phyloP scores from a whole-genome alignment of 2,329 filamentous ascomycete species.

The Stromatinia cepivora region DNA sequence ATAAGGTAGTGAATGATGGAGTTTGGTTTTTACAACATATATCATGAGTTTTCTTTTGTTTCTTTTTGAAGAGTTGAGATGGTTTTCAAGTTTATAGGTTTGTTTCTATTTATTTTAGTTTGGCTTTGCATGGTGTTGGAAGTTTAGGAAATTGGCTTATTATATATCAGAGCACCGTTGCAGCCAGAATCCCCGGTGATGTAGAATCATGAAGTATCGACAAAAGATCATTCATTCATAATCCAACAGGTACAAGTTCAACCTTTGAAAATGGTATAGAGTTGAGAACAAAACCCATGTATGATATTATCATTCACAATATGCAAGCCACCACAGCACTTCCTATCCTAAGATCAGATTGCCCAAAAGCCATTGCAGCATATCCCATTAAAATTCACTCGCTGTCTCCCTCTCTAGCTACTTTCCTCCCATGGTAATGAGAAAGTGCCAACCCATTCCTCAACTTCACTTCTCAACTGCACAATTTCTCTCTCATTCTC shows the following conservation, averaged over 20 bases:
- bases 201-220: too few species aligned
- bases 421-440: conserved; percentile 63
- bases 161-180: too few species aligned
- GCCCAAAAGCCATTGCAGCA: background rate
- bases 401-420: background rate
- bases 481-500: conserved; percentile 69
- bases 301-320: conserved; percentile 14
- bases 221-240: background rate
- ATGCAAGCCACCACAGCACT: background rate
- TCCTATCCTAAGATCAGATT: background rate
- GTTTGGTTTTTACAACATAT: background rate
- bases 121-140: too few species aligned
- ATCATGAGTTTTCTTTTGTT: too few species aligned
- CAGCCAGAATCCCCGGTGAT: too few species aligned
- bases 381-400: conserved; percentile 9
- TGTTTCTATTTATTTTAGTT: too few species aligned
- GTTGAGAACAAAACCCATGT: conserved; percentile 18
- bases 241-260: background rate
- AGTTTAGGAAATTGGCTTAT: too few species aligned
- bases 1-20: background rate
- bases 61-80: too few species aligned
- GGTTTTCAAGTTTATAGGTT: too few species aligned
- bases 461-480: conserved; percentile 71
- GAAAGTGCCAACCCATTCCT: conserved; percentile 75
- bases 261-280: background rate